These are phyloP conservation scores for Xylariaceae sp. DNA, from an alignment of 2,329 filamentous ascomycete genomes.

Conservation along the genomic window DNA sequence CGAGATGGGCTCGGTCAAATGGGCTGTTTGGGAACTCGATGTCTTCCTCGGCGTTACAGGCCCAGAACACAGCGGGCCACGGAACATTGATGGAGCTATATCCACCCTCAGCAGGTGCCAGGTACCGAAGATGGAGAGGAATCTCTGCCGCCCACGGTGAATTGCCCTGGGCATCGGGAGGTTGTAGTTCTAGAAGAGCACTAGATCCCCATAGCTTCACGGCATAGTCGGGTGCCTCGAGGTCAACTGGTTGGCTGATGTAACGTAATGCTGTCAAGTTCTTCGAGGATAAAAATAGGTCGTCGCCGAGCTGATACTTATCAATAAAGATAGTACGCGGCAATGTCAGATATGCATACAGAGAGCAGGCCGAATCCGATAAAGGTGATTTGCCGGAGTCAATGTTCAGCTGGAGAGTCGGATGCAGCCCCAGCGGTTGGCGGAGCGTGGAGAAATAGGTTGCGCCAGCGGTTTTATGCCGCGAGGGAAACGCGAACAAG, in stretches of 20 bases:
- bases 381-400: slow-evolving; percentile 48
- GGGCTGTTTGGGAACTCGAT: slow-evolving; percentile 71
- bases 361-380: slow-evolving; percentile 58
- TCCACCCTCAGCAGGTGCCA: slow-evolving; percentile 57
- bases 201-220: slow-evolving; percentile 73
- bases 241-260: slow-evolving; percentile 72
- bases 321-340: slow-evolving; percentile 80
- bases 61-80: slow-evolving; percentile 87
- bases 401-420: slow-evolving; percentile 67
- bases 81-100: slow-evolving; percentile 59
- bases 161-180: slow-evolving; percentile 41
- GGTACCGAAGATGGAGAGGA: slow-evolving; percentile 81
- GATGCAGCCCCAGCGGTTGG: slow-evolving; percentile 77
- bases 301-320: slow-evolving; percentile 75
- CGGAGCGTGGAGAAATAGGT: slow-evolving; percentile 62
- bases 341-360: slow-evolving; percentile 78
- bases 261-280: slow-evolving; percentile 67
- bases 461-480: slow-evolving; percentile 59
- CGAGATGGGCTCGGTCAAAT: slow-evolving; percentile 80
- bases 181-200: slow-evolving; percentile 68
- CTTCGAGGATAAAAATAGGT: slow-evolving; percentile 74
- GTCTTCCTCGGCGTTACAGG: slow-evolving; percentile 64
- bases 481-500: slow-evolving; percentile 77
- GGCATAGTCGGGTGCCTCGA: slow-evolving; percentile 85
- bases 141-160: slow-evolving; percentile 62